These are phyloP conservation scores for Curvularia spicifera DNA, from an alignment of 2,329 filamentous ascomycete genomes.

Conservation along the genomic window DNA sequence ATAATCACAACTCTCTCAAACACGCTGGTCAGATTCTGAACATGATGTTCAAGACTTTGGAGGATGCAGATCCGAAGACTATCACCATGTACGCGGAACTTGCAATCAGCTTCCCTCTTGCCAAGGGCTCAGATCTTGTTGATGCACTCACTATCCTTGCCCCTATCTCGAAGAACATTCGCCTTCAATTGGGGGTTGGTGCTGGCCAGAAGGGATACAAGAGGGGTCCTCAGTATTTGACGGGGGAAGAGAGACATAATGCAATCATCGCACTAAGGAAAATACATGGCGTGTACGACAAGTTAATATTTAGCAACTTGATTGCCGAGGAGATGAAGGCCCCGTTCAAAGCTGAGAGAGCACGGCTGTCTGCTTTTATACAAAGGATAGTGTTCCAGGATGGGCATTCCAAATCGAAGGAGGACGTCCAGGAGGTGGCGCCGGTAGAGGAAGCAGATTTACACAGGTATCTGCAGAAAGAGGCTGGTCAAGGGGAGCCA, in stretches of 20 bases:
- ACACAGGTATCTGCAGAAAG: slow-evolving; percentile 18
- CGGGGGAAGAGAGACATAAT: slow-evolving; percentile 30
- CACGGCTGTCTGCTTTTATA: slow-evolving; percentile 37
- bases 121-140: slow-evolving; percentile 39
- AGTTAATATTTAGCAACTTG: slow-evolving; percentile 39
- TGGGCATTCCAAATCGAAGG: slow-evolving; percentile 3
- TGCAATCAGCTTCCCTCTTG: slow-evolving; percentile 35
- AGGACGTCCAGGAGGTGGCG: background rate
- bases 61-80: slow-evolving; percentile 41
- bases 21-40: slow-evolving; percentile 70
- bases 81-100: slow-evolving; percentile 43
- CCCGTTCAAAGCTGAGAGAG: slow-evolving; percentile 36
- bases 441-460: slow-evolving; percentile 19
- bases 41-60: slow-evolving; percentile 35
- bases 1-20: slow-evolving; percentile 72
- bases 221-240: slow-evolving; percentile 21
- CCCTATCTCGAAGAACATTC: slow-evolving; percentile 35
- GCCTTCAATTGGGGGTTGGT: slow-evolving; percentile 42
- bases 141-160: slow-evolving; percentile 38
- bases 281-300: slow-evolving; percentile 42
- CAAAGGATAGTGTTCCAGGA: slow-evolving; percentile 27
- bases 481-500: background rate
- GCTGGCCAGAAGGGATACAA: slow-evolving; percentile 9
- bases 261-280: slow-evolving; percentile 36
- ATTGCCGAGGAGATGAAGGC: slow-evolving; percentile 38